Evolutionary conservation across 768 basidiomycete genomes (phyloP).

Genomic region (Boletus sp.): DNA sequence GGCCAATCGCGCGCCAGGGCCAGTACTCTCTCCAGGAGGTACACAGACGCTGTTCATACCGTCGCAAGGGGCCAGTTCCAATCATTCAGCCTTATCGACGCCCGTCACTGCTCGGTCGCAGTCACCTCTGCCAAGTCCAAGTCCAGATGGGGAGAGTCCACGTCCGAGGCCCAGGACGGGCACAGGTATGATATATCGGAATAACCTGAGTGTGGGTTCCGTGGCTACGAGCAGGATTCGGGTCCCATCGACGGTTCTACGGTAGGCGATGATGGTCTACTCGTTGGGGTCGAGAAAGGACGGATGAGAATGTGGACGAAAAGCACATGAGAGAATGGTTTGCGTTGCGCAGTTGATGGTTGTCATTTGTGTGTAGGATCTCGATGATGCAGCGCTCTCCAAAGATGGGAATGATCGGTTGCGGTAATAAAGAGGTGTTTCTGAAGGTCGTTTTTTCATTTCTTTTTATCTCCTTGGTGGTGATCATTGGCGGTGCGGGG

Average conservation of each 20-base stretch:
- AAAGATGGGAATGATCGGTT: slow-evolving; percentile 8
- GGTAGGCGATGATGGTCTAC: slow-evolving; percentile 8
- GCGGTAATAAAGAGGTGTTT: slow-evolving; percentile 3
- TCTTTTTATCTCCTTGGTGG: slow-evolving; percentile 1
- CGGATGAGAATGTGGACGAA: slow-evolving; percentile 2
- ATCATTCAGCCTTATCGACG: slow-evolving; percentile 7
- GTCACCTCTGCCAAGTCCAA: slow-evolving; percentile 20
- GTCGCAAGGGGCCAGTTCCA: slow-evolving; percentile 1
- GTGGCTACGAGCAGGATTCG: slow-evolving; percentile 39
- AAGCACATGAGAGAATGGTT: not conserved
- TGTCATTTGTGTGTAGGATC: slow-evolving; percentile 9
- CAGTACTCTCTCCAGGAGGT: slow-evolving; percentile 18
- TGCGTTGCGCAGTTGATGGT: slow-evolving; percentile 7
- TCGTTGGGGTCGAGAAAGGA: not conserved
- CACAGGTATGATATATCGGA: slow-evolving; percentile 68
- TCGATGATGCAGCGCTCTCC: not conserved
- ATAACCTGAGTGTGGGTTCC: slow-evolving; percentile 21
- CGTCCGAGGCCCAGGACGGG: slow-evolving; percentile 59
- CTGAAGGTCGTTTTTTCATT: slow-evolving; percentile 5
- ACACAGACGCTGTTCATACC: slow-evolving; percentile 23
- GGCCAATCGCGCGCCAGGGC: slow-evolving; percentile 2
- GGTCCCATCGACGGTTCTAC: slow-evolving; percentile 27
- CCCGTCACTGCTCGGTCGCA: slow-evolving; percentile 17
- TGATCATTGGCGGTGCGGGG: not conserved
- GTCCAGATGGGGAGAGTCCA: slow-evolving; percentile 14